A percentile compares a stretch with the other conserved stretches of the same genome.
Evolutionary conservation across 2,329 filamentous ascomycete genomes (phyloP).

Genomic region (Gliomastix tumulicola): DNA sequence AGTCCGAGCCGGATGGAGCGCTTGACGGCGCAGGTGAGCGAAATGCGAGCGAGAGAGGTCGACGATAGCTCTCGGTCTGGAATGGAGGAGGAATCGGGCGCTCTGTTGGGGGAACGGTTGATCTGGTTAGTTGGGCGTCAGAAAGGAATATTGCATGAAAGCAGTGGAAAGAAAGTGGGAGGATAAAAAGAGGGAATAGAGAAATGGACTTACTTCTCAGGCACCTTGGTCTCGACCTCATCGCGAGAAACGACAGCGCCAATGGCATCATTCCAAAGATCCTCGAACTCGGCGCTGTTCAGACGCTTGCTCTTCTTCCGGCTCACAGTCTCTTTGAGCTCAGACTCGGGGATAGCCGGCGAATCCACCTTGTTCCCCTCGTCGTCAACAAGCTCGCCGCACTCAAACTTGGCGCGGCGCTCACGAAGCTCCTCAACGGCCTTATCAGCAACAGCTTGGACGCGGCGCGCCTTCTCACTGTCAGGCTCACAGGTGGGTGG

Average conservation of each 20-base stretch:
- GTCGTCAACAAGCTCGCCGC: slow-evolving; percentile 62
- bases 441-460: slow-evolving; percentile 81
- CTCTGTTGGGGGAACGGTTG: slow-evolving; percentile 65
- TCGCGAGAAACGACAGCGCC: slow-evolving; percentile 61
- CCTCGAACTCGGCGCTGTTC: slow-evolving; percentile 83
- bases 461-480: slow-evolving; percentile 80
- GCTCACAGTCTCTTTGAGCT: slow-evolving; percentile 70
- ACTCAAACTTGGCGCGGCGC: slow-evolving; percentile 83
- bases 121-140: slow-evolving; percentile 95
- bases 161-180: slow-evolving; percentile 14
- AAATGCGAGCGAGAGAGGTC: slow-evolving; percentile 85
- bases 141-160: slow-evolving; percentile 50
- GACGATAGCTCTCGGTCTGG: slow-evolving; percentile 62
- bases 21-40: slow-evolving; percentile 74
- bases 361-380: slow-evolving; percentile 51
- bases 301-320: slow-evolving; percentile 76
- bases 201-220: slow-evolving; percentile 43
- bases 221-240: slow-evolving; percentile 47
- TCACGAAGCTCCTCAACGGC: slow-evolving; percentile 82
- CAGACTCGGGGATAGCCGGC: slow-evolving; percentile 57
- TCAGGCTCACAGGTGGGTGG: slow-evolving; percentile 92
- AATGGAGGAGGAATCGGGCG: slow-evolving; percentile 56
- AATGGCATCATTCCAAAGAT: slow-evolving; percentile 71
- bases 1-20: slow-evolving; percentile 71
- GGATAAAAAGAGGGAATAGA: slow-evolving; percentile 8